A percentile compares a stretch with the other conserved stretches of the same genome.
phyloP scores from a whole-genome alignment of 1,284 basidiomycete species.

The Kwoniella shivajii region DNA sequence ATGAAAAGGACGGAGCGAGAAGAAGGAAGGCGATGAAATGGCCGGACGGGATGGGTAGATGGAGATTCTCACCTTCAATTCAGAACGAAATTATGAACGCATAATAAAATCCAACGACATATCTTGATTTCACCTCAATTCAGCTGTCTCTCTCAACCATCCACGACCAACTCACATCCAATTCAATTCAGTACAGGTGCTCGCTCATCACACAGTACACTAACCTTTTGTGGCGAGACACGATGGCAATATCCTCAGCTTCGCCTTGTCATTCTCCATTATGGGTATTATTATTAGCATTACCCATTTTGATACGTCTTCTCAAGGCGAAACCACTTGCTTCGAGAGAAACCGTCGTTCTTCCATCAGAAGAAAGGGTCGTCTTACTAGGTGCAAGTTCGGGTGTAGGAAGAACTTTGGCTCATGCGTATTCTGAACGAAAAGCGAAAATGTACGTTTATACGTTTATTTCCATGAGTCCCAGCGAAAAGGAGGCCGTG shows the following conservation, averaged over 20 bases:
- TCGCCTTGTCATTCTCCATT: constrained; percentile 1
- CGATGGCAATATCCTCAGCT: too few relatives aligned
- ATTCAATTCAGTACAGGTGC: too few relatives aligned
- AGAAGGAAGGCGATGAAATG: background rate
- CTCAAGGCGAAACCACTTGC: constrained; percentile 33
- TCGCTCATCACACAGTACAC: too few relatives aligned
- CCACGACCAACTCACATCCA: too few relatives aligned
- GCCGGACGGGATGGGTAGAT: too few relatives aligned
- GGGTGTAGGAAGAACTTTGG: constrained; percentile 77
- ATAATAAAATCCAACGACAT: background rate
- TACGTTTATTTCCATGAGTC: background rate
- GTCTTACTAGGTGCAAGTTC: constrained; percentile 78
- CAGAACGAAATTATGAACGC: background rate
- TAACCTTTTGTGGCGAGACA: background rate
- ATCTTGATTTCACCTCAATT: background rate
- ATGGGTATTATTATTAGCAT: constrained; percentile 55
- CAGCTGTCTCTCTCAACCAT: background rate
- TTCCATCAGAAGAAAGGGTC: constrained; percentile 64
- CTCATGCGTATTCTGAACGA: constrained; percentile 69
- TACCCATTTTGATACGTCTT: constrained; percentile 43
- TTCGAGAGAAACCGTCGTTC: constrained; percentile 46
- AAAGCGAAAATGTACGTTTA: constrained; percentile 64
- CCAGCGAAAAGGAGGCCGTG: too few relatives aligned
- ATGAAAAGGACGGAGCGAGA: background rate
- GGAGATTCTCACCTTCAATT: too few relatives aligned